Evolutionary conservation across 495 filamentous ascomycete genomes (phyloP).

Genomic region (Penicillium chermesinum): DNA sequence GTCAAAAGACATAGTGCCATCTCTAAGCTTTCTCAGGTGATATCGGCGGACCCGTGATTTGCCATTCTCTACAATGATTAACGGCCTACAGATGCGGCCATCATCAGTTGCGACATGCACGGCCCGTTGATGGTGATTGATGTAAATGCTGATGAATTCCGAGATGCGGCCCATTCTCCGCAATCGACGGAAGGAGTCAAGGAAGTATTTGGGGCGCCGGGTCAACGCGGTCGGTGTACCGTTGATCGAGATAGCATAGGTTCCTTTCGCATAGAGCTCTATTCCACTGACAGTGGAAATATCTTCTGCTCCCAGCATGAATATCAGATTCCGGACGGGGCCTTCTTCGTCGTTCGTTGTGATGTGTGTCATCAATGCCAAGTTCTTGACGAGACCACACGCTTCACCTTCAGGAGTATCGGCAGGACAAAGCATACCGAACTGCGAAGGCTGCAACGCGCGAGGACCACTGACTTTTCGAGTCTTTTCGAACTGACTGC

Average conservation of each 20-base stretch:
- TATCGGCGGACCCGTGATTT: slow-evolving; percentile 70
- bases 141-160: slow-evolving; percentile 90
- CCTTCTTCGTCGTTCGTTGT: slow-evolving; percentile 92
- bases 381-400: slow-evolving; percentile 95
- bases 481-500: slow-evolving; percentile 97
- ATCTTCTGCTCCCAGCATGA: slow-evolving; percentile 73
- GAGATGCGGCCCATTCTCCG: slow-evolving; percentile 84
- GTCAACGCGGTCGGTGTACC: slow-evolving; percentile 87
- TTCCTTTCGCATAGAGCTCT: slow-evolving; percentile 76
- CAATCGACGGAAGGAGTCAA: slow-evolving; percentile 74
- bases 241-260: slow-evolving; percentile 90
- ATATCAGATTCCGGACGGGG: slow-evolving; percentile 74
- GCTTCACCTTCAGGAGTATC: slow-evolving; percentile 98
- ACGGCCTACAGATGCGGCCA: slow-evolving; percentile 88
- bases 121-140: slow-evolving; percentile 84
- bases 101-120: slow-evolving; percentile 97
- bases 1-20: slow-evolving; percentile 80
- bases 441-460: slow-evolving; percentile 93
- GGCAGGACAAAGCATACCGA: slow-evolving; percentile 93
- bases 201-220: slow-evolving; percentile 73
- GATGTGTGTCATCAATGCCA: slow-evolving; percentile 98
- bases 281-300: slow-evolving; percentile 65
- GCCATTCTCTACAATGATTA: slow-evolving; percentile 87
- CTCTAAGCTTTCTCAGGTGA: slow-evolving; percentile 71
- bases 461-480: slow-evolving; percentile 91